Evolutionary conservation across 129 eudicot species (phyloP).

Genomic region (Rutidosis leptorrhynchoides): DNA sequence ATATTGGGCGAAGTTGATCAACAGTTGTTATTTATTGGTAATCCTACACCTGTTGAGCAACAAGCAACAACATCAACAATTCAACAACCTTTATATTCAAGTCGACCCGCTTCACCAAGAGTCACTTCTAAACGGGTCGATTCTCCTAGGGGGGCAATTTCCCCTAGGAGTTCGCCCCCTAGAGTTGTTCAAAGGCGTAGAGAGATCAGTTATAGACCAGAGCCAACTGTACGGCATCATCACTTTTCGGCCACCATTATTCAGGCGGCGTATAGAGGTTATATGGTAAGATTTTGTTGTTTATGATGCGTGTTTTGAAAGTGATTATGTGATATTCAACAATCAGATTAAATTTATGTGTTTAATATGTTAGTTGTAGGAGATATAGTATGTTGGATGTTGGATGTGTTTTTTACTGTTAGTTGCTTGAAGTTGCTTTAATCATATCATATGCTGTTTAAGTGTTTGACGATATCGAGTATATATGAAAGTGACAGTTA

Average conservation of each 20-base stretch:
- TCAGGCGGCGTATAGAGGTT: constrained; percentile 89
- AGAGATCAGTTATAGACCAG: constrained; percentile 51
- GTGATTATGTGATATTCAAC: neutral
- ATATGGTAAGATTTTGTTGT: constrained; percentile 51
- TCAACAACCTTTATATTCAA: constrained; percentile 32
- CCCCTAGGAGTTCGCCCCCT: constrained; percentile 40
- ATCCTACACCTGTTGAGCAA: constrained; percentile 44
- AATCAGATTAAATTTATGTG: neutral
- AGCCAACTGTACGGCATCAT: constrained; percentile 58
- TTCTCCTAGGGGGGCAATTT: constrained; percentile 46
- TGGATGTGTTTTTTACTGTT: neutral
- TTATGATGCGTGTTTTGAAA: neutral
- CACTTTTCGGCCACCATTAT: constrained; percentile 79
- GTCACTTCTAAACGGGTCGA: constrained; percentile 35
- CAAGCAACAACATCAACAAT: constrained; percentile 38
- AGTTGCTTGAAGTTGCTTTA: neutral
- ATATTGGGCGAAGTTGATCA: constrained; percentile 90
- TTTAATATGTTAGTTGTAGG: neutral
- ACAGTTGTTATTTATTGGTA: constrained; percentile 46
- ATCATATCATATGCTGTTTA: neutral
- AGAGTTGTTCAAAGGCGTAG: constrained; percentile 33
- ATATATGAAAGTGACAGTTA: neutral
- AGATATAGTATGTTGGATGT: neutral
- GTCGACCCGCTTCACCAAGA: constrained; percentile 42
- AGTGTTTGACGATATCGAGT: neutral